phyloP scores from a whole-genome alignment of 257 asterid genomes.

The Leonotis leonurus region DNA sequence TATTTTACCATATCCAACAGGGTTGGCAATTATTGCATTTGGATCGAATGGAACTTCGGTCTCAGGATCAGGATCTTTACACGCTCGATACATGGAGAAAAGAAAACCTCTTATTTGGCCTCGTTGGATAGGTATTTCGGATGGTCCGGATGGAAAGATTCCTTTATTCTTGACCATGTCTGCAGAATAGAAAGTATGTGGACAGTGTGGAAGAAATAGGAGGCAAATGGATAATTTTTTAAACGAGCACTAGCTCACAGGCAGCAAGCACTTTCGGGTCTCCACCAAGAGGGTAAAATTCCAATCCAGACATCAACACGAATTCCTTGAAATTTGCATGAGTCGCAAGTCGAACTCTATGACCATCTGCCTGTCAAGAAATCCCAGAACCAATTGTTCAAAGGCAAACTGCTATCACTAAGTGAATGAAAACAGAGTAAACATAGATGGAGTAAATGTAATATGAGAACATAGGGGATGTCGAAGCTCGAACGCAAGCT shows the following conservation, averaged over 20 bases:
- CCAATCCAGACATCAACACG: conserved; percentile 71
- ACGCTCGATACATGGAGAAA: conserved; percentile 73
- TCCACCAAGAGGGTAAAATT: conserved; percentile 87
- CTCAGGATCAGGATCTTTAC: conserved; percentile 59
- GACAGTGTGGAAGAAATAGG: background rate
- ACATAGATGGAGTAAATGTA: background rate
- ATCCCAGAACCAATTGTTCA: conserved; percentile 11
- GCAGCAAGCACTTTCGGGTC: conserved; percentile 92
- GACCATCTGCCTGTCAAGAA: conserved; percentile 68
- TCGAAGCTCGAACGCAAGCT: background rate
- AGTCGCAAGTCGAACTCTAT: conserved; percentile 80
- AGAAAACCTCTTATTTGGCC: conserved; percentile 66
- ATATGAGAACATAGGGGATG: background rate
- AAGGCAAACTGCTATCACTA: background rate
- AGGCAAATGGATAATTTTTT: background rate
- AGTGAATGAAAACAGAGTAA: background rate
- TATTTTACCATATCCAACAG: conserved; percentile 86
- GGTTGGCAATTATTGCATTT: conserved; percentile 87
- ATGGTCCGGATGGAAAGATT: conserved; percentile 88
- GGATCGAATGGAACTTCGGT: conserved; percentile 50
- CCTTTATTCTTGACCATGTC: conserved; percentile 97
- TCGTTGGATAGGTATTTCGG: conserved; percentile 68
- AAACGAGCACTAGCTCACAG: conserved; percentile 51
- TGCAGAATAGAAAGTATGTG: conserved; percentile 20
- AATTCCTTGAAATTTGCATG: conserved; percentile 80